These are phyloP conservation scores for Monosporozyma servazzii DNA, from an alignment of 805 yeast species.

Conservation along the genomic window DNA sequence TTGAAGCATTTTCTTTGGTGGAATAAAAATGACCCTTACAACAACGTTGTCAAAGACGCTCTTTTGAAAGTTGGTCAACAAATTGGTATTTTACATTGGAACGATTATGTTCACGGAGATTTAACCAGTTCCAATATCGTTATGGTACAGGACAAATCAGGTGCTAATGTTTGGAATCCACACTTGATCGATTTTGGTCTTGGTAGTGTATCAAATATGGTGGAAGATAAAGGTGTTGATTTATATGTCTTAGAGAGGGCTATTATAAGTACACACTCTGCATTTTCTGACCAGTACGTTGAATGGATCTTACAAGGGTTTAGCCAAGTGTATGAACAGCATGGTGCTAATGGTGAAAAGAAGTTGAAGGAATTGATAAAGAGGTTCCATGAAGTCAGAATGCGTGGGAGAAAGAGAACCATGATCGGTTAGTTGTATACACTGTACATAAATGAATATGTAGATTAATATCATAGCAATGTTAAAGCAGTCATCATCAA, in stretches of 20 bases:
- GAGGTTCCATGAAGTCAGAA: conserved; percentile 72
- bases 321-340: conserved; percentile 28
- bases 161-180: conserved; percentile 33
- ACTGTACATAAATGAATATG: neutral
- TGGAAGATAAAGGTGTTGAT: conserved; percentile 97
- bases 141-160: conserved; percentile 29
- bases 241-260: conserved; percentile 91
- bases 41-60: conserved; percentile 35
- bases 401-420: conserved; percentile 90
- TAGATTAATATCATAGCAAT: neutral
- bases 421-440: conserved; percentile 58
- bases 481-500: neutral
- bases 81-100: conserved; percentile 61
- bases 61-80: conserved; percentile 52
- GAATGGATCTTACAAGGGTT: conserved; percentile 71
- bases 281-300: conserved; percentile 52
- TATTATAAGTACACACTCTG: conserved; percentile 80
- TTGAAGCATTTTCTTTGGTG: conserved; percentile 70
- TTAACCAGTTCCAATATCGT: conserved; percentile 84
- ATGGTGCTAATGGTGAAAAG: conserved; percentile 32
- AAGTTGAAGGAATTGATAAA: conserved; percentile 44
- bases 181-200: conserved; percentile 86
- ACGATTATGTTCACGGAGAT: conserved; percentile 88
- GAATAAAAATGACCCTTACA: conserved; percentile 31
- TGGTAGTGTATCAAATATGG: conserved; percentile 60